Base-by-base conservation (phyloP, 2,329 filamentous ascomycete genomes). In the Colletotrichum australisinense region DNA sequence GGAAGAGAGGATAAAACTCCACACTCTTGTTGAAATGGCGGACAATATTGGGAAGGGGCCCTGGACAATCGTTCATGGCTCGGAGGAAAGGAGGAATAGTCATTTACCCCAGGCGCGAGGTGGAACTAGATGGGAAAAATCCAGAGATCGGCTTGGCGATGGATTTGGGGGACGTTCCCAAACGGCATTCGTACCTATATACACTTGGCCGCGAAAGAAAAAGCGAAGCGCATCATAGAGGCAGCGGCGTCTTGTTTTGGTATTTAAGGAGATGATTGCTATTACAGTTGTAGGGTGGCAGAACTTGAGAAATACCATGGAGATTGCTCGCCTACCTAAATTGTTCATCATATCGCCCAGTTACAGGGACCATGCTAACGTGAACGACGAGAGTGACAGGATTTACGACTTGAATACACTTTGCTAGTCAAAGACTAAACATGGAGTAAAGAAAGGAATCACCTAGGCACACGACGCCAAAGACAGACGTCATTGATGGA, bases 111-210 rank as follows among this genome's bases (percentile, higher is more conserved):
- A 67, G 38, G 49, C 42, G 55, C 12, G 35, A 64, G 24, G 66
- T 55, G 66, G 30, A 58, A 64, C 58, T 53, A 57, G 28, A 60
- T n/a, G n/a, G 28, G n/a, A 67, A 67, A 62, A 62, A 24, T 49
- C 14, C 52, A 63, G 58, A 62, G 19, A 59, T 69, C 30, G 59
- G 30, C 59, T 72, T 63, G 58, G 58, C 65, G 19, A 35, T 16
- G 53, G 22, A n/a, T 53, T 38, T 53, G 53, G 52, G 38, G 38
- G 65, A 22, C 28, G 12, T 26, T 59, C 22, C 35, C 52, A 30
- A 69, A 58, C 35, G 42, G 69, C 42, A 46, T 22, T 24, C 58
- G 52, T 72, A 49, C 42, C 19, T n/a, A 55, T 60, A 72, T 72
- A 69, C 22, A 26, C 46, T 42, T 35, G 30, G 19, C 26, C 59